Evolutionary conservation across 176 grass and related monocot genomes (phyloP).

Genomic region (Zea luxurians): DNA sequence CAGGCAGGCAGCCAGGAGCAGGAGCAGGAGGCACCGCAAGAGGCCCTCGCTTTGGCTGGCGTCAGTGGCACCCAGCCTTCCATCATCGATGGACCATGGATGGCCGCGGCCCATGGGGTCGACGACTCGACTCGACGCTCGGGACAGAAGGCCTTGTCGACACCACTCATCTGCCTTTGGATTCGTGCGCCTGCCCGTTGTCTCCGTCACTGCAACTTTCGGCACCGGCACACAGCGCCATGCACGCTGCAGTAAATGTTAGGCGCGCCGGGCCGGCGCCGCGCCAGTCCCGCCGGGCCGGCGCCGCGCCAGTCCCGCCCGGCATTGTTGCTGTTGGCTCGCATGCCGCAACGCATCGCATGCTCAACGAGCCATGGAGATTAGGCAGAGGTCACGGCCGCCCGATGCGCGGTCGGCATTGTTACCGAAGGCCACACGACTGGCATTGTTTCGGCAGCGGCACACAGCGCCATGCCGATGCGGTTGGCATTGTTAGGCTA

Average conservation of each 20-base stretch:
- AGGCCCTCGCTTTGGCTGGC: background rate
- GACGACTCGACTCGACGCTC: background rate
- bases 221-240: background rate
- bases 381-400: conserved; percentile 4
- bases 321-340: background rate
- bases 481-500: too few species aligned
- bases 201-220: background rate
- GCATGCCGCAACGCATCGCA: background rate
- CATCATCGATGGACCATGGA: background rate
- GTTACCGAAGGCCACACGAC: too few species aligned
- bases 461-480: too few species aligned
- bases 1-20: background rate
- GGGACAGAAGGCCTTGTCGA: background rate
- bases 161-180: conserved; percentile 16
- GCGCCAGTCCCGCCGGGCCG: background rate
- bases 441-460: too few species aligned
- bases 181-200: conserved; percentile 30
- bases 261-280: background rate
- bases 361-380: conserved; percentile 21
- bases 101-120: conserved; percentile 6
- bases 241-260: conserved; percentile 38
- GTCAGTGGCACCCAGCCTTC: conserved; percentile 15
- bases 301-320: background rate
- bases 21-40: background rate
- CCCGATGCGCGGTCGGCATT: too few species aligned